These are phyloP conservation scores for Pisolithus thermaeus DNA, from an alignment of 1,284 basidiomycete species.

Conservation along the genomic window DNA sequence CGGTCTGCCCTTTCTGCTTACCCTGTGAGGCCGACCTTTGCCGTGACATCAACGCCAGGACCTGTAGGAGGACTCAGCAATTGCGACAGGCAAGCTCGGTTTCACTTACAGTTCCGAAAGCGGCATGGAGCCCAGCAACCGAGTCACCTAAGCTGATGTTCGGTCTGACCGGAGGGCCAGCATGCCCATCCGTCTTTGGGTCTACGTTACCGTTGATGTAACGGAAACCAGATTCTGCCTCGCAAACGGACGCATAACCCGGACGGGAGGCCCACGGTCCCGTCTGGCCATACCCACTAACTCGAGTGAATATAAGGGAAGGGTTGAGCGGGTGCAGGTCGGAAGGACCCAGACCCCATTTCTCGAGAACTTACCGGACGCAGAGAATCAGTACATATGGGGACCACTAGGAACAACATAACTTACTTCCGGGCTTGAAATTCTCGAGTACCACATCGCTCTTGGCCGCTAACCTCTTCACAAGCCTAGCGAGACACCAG, in stretches of 20 bases:
- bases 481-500: conserved; percentile 38
- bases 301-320: conserved; percentile 63
- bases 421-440: conserved; percentile 67
- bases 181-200: conserved; percentile 43
- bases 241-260: conserved; percentile 68
- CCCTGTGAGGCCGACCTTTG: conserved; percentile 35
- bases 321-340: conserved; percentile 54
- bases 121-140: conserved; percentile 63
- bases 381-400: background rate
- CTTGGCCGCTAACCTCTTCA: conserved; percentile 55
- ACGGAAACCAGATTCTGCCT: conserved; percentile 67
- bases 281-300: conserved; percentile 69
- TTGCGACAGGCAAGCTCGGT: background rate
- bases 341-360: conserved; percentile 57
- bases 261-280: conserved; percentile 65
- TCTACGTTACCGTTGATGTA: conserved; percentile 65
- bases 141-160: conserved; percentile 70
- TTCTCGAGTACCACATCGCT: conserved; percentile 66
- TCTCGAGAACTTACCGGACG: conserved; percentile 48
- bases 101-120: conserved; percentile 57
- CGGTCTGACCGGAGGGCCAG: conserved; percentile 59
- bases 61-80: conserved; percentile 29
- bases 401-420: conserved; percentile 1
- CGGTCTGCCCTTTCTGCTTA: conserved; percentile 44
- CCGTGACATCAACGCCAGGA: conserved; percentile 65